Percentiles rank a stretch among this genome's conserved stretches.
Evolutionary conservation across 2,329 filamentous ascomycete genomes (phyloP).

Genomic region (Hyphodiscus sp.): DNA sequence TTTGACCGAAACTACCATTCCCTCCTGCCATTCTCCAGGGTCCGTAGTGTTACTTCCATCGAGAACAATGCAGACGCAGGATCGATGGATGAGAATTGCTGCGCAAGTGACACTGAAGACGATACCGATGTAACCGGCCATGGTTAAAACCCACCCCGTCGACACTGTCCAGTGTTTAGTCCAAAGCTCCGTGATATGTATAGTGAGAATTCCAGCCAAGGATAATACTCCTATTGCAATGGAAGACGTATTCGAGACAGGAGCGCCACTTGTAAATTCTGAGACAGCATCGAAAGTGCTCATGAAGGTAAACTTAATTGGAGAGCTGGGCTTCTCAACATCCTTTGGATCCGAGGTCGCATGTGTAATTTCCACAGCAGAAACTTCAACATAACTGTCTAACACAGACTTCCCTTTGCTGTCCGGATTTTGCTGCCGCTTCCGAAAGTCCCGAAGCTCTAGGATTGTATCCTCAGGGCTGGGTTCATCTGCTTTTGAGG

Average conservation of each 20-base stretch:
- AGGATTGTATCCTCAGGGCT: neutral
- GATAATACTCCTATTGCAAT: conserved; percentile 1
- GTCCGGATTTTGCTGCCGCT: no score
- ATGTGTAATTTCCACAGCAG: no score
- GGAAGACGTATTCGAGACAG: neutral
- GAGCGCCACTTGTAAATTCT: conserved; percentile 4
- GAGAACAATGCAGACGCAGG: conserved; percentile 1
- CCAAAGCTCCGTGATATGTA: conserved; percentile 7
- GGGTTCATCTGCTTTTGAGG: no score
- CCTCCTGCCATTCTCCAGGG: conserved; percentile 3
- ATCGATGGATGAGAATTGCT: conserved; percentile 6
- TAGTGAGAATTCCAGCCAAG: conserved; percentile 1
- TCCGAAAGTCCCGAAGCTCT: no score
- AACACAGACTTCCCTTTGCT: no score
- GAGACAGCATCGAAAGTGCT: conserved; percentile 10
- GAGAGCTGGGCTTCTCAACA: no score
- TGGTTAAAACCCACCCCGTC: conserved; percentile 7
- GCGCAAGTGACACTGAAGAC: conserved; percentile 6
- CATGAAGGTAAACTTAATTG: conserved; percentile 11
- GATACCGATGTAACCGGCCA: conserved; percentile 8
- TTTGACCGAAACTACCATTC: conserved; percentile 8
- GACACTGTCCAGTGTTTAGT: conserved; percentile 6
- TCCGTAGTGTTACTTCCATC: neutral
- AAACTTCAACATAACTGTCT: no score
- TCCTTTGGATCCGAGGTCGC: no score